Evolutionary conservation across 1,284 basidiomycete genomes (phyloP), one percentile per base, ranked within the genome.

Genomic region (Afroboletus lepidellus): DNA sequence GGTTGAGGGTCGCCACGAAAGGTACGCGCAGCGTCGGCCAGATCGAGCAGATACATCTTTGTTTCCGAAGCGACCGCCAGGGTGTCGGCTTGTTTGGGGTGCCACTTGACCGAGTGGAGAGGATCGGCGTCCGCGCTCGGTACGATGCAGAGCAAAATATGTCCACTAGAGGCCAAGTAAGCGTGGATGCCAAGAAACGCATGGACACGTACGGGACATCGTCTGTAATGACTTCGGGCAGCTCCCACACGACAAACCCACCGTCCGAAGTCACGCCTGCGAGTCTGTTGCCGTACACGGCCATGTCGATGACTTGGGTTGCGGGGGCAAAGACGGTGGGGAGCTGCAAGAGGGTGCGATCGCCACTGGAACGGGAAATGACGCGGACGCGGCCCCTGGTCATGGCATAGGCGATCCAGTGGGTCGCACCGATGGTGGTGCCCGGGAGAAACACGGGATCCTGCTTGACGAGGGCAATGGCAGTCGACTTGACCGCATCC

Each of bases 361-460:
- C 88, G 21, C 90, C 90, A 57, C 89, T 91, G 15, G 87, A 87
- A 48, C 89, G 79, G 18, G 89, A 92, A 55, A 92, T 91, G 48
- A 92, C 85, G 45, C 90, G 85, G 48, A 92, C 86, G 57, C 90
- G 88, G 81, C 86, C 88, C 72, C 85, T 84, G n/a, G 86, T 91
- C 90, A 92, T 92, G 20, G 87, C 89, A 63, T 92, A 92, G 13
- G 90, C 89, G 54, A 92, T 90, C 87, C 89, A 92, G 62, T 89
- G 85, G 7, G 88, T 90, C 11, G 88, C 89, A 11, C 89, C 90
- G 51, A 92, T 92, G 27, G 90, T 92, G 12, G 86, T 85, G 9
- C 90, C 90, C 47, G 86, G 86, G 47, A 90, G 72, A 72, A 91
- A 92, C 23, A 86, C 79, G 13, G 87, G 74, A 57, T 91, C 90